phyloP scores from a whole-genome alignment of 306 rosid species.

The Quercus engelmannii region DNA sequence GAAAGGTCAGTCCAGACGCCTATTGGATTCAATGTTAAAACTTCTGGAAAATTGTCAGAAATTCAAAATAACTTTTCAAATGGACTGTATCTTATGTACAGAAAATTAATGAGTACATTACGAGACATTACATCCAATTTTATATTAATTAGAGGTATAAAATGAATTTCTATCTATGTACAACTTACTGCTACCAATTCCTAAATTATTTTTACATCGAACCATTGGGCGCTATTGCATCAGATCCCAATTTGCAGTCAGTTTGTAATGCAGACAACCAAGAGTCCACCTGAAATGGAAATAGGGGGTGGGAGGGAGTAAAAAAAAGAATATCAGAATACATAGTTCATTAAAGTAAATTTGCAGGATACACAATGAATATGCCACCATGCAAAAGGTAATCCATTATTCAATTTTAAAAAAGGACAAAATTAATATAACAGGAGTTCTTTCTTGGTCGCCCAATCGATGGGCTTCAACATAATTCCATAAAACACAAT shows the following conservation, averaged over 20 bases:
- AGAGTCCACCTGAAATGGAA: slow-evolving; percentile 58
- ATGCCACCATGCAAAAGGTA: not conserved
- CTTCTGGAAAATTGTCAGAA: slow-evolving; percentile 1
- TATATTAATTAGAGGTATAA: slow-evolving; percentile 4
- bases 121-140: slow-evolving; percentile 12
- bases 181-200: slow-evolving; percentile 18
- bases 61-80: slow-evolving; percentile 12
- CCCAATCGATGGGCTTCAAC: not conserved
- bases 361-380: not conserved
- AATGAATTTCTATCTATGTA: slow-evolving; percentile 26
- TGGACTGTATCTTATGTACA: slow-evolving; percentile 22
- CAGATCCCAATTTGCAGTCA: slow-evolving; percentile 53
- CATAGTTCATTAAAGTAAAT: not conserved
- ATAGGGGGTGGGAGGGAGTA: not conserved
- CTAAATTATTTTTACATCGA: slow-evolving; percentile 10
- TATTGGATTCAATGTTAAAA: not conserved
- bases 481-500: not conserved
- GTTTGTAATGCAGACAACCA: slow-evolving; percentile 62
- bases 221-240: slow-evolving; percentile 28
- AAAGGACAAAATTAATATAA: not conserved
- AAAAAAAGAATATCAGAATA: not conserved
- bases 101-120: slow-evolving; percentile 3
- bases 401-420: not conserved
- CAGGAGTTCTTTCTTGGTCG: not conserved
- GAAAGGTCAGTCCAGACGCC: not conserved